Evolutionary conservation across 2,329 filamentous ascomycete species (phyloP).

Genomic region (Fusarium coffeatum): DNA sequence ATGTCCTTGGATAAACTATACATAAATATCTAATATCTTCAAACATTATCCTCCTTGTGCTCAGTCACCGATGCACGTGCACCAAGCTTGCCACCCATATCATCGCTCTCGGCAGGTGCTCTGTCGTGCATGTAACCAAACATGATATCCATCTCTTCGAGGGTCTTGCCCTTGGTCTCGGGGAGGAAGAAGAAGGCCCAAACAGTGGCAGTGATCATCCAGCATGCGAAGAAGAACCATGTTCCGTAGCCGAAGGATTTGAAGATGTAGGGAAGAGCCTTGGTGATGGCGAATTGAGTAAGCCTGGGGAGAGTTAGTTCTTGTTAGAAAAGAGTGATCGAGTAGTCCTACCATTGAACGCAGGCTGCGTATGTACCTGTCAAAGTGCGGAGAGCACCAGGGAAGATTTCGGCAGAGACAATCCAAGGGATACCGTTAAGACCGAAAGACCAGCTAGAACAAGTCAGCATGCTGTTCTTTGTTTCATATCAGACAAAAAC

Average conservation of each 20-base stretch:
- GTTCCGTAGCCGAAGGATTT: constrained; percentile 60
- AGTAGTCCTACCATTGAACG: constrained; percentile 50
- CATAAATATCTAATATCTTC: not conserved
- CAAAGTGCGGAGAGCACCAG: constrained; percentile 56
- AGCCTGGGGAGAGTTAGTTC: constrained; percentile 31
- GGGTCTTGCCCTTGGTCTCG: constrained; percentile 65
- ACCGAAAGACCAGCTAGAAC: constrained; percentile 56
- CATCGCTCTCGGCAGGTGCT: constrained; percentile 21
- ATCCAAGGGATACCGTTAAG: constrained; percentile 61
- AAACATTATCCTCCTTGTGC: constrained; percentile 40
- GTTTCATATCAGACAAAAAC: constrained; percentile 19
- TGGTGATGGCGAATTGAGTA: constrained; percentile 58
- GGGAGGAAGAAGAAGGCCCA: constrained; percentile 65
- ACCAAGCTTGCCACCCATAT: constrained; percentile 27
- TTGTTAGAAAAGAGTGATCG: rapidly evolving
- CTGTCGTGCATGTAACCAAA: constrained; percentile 46
- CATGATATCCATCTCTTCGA: constrained; percentile 63
- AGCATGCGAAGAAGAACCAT: constrained; percentile 67
- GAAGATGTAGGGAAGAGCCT: constrained; percentile 59
- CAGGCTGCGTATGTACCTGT: constrained; percentile 56
- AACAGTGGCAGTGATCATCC: constrained; percentile 60
- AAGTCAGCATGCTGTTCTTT: not conserved
- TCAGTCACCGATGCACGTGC: constrained; percentile 33
- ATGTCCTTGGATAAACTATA: not conserved
- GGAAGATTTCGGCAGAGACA: constrained; percentile 59